Evolutionary conservation across 202 grass and related monocot species (phyloP).

Genomic region (Elaeis oleifera): DNA sequence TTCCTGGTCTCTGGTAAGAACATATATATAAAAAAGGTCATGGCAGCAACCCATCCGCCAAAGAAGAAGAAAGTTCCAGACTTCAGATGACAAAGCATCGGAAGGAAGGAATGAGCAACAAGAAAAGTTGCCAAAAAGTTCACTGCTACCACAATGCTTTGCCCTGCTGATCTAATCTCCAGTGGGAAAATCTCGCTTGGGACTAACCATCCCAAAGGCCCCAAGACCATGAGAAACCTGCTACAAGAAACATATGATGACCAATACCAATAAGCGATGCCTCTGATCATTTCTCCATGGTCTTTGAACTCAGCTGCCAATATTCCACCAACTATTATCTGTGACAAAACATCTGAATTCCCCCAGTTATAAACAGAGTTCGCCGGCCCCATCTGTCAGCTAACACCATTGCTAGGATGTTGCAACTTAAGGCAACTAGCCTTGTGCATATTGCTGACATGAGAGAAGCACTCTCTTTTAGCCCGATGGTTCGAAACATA

Average conservation of each 20-base stretch:
- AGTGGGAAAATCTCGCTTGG: constrained; percentile 8
- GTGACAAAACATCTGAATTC: neutral
- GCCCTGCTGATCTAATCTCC: constrained; percentile 10
- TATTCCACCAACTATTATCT: neutral
- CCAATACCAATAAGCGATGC: neutral
- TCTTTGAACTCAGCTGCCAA: neutral
- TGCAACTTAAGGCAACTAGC: neutral
- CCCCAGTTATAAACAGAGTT: constrained; percentile 5
- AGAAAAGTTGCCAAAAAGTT: neutral
- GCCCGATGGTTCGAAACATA: constrained; percentile 58
- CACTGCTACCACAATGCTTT: constrained; percentile 4
- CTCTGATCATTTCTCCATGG: neutral
- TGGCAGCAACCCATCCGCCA: constrained; percentile 41
- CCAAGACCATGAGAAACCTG: constrained; percentile 6
- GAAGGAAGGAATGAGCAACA: neutral
- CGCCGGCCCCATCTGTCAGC: constrained; percentile 5
- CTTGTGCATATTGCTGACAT: neutral
- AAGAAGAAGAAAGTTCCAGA: constrained; percentile 59
- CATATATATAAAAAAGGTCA: constrained; percentile 54
- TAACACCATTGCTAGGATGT: neutral
- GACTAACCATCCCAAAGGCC: constrained; percentile 9
- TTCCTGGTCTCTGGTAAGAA: constrained; percentile 74
- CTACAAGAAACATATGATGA: neutral
- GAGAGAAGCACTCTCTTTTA: constrained; percentile 47
- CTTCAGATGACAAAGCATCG: constrained; percentile 28